These are phyloP conservation scores for Silene coronaria DNA, from an alignment of 179 eudicot species.

Conservation along the genomic window DNA sequence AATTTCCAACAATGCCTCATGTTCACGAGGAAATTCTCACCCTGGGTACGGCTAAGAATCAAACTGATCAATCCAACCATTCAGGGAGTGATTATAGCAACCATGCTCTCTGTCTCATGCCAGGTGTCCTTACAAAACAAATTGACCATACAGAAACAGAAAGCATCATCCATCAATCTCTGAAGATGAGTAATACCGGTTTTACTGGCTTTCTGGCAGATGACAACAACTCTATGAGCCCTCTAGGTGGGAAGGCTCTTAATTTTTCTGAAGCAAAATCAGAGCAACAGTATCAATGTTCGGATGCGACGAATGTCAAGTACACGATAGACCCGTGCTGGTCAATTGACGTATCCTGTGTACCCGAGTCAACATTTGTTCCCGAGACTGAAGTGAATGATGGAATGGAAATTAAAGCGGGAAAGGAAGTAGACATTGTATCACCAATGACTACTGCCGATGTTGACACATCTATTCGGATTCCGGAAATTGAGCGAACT, in stretches of 20 bases:
- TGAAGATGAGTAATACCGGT: conserved; percentile 13
- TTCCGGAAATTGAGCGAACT: conserved; percentile 24
- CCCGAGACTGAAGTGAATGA: conserved; percentile 67
- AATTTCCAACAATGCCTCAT: neutral
- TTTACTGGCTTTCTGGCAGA: neutral
- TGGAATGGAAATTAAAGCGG: conserved; percentile 35
- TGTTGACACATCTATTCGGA: conserved; percentile 21
- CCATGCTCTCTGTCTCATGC: conserved; percentile 1
- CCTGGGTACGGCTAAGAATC: neutral
- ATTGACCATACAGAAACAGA: conserved; percentile 18
- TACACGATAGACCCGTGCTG: conserved; percentile 34
- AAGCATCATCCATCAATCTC: conserved; percentile 4
- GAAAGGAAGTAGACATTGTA: conserved; percentile 34
- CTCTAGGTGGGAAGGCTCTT: conserved; percentile 21
- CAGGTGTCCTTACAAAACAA: conserved; percentile 20
- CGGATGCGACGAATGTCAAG: conserved; percentile 29
- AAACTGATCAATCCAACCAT: conserved; percentile 9
- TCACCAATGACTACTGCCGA: conserved; percentile 29
- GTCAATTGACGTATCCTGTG: conserved; percentile 53
- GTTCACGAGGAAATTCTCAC: conserved; percentile 8
- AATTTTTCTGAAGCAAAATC: conserved; percentile 17
- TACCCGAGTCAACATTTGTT: conserved; percentile 84
- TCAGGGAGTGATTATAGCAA: conserved; percentile 16
- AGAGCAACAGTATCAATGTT: conserved; percentile 28
- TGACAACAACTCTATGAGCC: conserved; percentile 4